A percentile compares a stretch with the other conserved stretches of the same genome.
Evolutionary conservation across 208 protist species (phyloP).

Genomic region (Phytomonas francai): DNA sequence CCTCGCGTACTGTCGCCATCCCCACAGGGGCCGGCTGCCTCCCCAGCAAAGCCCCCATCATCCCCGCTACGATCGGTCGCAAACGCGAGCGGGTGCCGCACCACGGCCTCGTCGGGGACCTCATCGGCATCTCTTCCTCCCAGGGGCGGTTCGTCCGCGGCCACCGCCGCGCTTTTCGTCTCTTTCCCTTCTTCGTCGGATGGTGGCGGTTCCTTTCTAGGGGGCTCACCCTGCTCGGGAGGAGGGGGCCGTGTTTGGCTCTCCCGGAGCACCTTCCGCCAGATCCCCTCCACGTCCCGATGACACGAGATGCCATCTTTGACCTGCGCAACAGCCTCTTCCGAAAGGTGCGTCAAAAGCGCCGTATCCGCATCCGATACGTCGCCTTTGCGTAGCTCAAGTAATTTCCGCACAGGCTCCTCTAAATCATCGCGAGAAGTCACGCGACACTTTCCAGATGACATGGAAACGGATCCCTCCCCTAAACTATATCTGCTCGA

Average conservation of each 20-base stretch:
- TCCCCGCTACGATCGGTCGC: background rate
- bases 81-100: conserved; percentile 69
- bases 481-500: no score
- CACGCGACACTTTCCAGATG: background rate
- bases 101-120: conserved; percentile 46
- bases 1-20: background rate
- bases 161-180: conserved; percentile 47
- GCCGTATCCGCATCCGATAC: conserved; percentile 71
- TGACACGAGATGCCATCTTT: conserved; percentile 65
- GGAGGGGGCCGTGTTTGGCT: conserved; percentile 32
- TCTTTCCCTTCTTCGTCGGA: conserved; percentile 28
- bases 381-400: conserved; percentile 53
- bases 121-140: conserved; percentile 22
- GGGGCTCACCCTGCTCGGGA: conserved; percentile 13
- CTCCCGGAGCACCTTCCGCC: conserved; percentile 46
- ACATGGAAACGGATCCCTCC: background rate
- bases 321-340: conserved; percentile 85
- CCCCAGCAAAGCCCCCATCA: background rate
- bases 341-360: conserved; percentile 70
- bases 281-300: conserved; percentile 67
- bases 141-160: no score
- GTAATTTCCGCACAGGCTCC: conserved; percentile 72
- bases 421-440: conserved; percentile 66
- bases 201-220: conserved; percentile 1
- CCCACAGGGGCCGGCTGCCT: background rate